A percentile compares a stretch with the other conserved stretches of the same genome.
phyloP scores from a whole-genome alignment of 495 filamentous ascomycete genomes.

The Beverwykella pulmonaria region DNA sequence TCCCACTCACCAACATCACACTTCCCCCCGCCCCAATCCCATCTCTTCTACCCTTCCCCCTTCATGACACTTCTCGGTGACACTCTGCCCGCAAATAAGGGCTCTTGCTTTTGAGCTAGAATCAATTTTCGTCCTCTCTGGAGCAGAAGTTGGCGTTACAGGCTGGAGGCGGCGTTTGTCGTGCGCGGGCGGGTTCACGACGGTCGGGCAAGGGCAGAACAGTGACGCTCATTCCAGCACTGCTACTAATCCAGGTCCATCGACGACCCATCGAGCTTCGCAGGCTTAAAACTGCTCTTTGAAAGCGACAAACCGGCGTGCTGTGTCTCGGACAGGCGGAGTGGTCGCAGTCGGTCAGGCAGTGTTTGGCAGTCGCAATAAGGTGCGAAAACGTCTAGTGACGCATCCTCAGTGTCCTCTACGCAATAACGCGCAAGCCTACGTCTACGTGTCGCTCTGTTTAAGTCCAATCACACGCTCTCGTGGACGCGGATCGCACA shows the following conservation, averaged over 20 bases:
- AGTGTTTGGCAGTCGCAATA: conserved; percentile 8
- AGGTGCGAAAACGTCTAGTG: conserved; percentile 33
- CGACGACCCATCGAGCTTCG: conserved; percentile 15
- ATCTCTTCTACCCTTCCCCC: conserved; percentile 14
- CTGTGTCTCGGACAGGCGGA: not conserved
- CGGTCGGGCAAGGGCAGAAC: conserved; percentile 17
- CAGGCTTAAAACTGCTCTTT: conserved; percentile 20
- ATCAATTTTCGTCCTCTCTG: conserved; percentile 22
- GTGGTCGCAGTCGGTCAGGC: not conserved
- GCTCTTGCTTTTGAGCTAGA: conserved; percentile 14
- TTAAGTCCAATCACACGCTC: conserved; percentile 2
- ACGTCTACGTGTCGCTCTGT: conserved; percentile 13
- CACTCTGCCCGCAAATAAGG: conserved; percentile 29
- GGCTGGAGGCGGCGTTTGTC: conserved; percentile 15
- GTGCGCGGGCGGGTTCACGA: conserved; percentile 4
- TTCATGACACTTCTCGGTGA: conserved; percentile 33
- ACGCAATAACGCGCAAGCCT: conserved; percentile 11
- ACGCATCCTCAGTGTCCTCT: conserved; percentile 25
- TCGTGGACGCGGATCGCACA: conserved; percentile 14
- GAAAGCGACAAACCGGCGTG: conserved; percentile 4
- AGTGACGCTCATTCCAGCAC: conserved; percentile 25
- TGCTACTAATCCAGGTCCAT: conserved; percentile 26
- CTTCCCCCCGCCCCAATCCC: conserved; percentile 8
- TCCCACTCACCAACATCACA: conserved; percentile 31
- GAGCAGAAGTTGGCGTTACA: conserved; percentile 7